Base-by-base conservation (phyloP, 2,329 filamentous ascomycete genomes). In the Calonectria fujianensis region DNA sequence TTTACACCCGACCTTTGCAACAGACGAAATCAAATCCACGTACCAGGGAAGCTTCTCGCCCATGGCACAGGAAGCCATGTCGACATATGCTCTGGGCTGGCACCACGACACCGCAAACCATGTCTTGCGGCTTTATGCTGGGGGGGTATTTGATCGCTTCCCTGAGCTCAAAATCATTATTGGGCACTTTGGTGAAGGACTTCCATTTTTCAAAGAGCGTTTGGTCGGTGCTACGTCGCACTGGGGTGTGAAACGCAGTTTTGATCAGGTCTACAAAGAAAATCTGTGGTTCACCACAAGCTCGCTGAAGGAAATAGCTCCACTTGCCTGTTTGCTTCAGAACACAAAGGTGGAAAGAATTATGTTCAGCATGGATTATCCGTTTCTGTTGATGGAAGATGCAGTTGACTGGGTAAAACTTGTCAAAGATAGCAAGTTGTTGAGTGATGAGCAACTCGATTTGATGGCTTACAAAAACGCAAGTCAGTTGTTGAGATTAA, bases 241-340 rank as follows among this genome's bases (percentile, higher is more conserved):
- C n/a, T 61, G 57, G 57, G 35, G 57, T 24, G 4, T 41, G 14
- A 41, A 61, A 11, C 57, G 57, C 32, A 24, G 20, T 29, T 61
- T 61, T 14, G n/a, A 61, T 18, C 57, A 61, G 13, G 11, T 61
- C 5, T 61, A 61, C 57, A 41, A 61, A 29, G 57, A 61, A 39
- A 61, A 61, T 7, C 35, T 61, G 13, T 61, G 57, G 57, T 61
- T 61, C 39, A 61, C 57, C 14, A 61, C 57, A 24, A 61, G 57
- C n/a, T 41, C 57, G 16, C 35, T 61, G 7, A 39, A 41, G n/a
- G 57, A 61, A 18, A 24, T 39, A 4, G 57, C 57, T 8, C 57
- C 57, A 11, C 14, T 61, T 13, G 57, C 57, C 6, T 61, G 57
- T 29, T 29, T 61, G 57, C 57, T 61, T n/a, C 57, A 61, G n/a